phyloP scores from a whole-genome alignment of 1,284 basidiomycete species.

The Moesziomyces sp. region DNA sequence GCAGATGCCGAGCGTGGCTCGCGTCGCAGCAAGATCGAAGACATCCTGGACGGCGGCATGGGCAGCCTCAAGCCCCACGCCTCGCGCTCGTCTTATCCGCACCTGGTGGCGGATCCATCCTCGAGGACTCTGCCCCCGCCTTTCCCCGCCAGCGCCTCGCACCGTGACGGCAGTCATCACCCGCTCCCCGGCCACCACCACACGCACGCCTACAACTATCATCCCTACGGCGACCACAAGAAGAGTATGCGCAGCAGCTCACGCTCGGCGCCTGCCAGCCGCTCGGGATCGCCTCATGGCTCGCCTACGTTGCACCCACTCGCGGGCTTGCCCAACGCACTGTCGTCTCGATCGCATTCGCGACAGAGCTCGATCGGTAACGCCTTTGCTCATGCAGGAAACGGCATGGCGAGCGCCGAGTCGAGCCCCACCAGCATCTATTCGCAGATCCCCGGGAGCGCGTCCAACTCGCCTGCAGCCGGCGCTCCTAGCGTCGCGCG shows the following conservation, averaged over 20 bases:
- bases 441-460: constrained; percentile 38
- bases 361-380: constrained; percentile 49
- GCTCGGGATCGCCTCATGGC: constrained; percentile 49
- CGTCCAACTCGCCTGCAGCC: constrained; percentile 34
- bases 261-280: constrained; percentile 52
- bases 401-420: constrained; percentile 36
- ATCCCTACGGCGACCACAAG: constrained; percentile 48
- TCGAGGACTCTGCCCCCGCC: constrained; percentile 53
- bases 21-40: constrained; percentile 45
- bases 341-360: constrained; percentile 45
- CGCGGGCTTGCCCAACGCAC: constrained; percentile 15
- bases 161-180: constrained; percentile 42
- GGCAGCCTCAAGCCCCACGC: constrained; percentile 45
- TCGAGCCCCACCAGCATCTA: constrained; percentile 45
- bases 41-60: constrained; percentile 47
- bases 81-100: constrained; percentile 33
- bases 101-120: constrained; percentile 44
- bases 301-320: constrained; percentile 45
- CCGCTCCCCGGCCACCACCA: constrained; percentile 46
- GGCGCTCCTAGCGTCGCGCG: constrained; percentile 5
- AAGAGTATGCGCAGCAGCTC: constrained; percentile 50
- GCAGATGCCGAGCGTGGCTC: constrained; percentile 18
- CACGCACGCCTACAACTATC: constrained; percentile 48
- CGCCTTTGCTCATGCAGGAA: constrained; percentile 23
- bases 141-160: constrained; percentile 36